Percentiles rank a stretch among this genome's conserved stretches.
Conservation (phyloP, 352 stramenopile genomes). For the Globisporangium nodosum region DNA sequence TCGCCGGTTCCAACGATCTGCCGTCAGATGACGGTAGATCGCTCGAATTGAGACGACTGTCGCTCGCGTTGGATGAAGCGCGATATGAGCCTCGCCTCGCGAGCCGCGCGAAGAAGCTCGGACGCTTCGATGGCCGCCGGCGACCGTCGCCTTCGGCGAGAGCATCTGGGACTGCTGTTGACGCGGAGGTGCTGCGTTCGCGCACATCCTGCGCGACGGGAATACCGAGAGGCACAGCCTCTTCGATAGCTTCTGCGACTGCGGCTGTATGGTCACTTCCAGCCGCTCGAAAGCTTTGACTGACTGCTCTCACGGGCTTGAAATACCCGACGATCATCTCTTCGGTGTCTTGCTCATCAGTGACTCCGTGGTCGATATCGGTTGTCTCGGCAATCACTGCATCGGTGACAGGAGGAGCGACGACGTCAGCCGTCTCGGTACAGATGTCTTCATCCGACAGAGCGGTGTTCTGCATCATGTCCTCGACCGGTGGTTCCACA, state of each 20-base stretch:
- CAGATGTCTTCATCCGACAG: not conserved
- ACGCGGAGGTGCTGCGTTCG: conserved; percentile 3
- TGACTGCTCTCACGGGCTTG: conserved; percentile 7
- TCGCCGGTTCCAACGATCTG: conserved; percentile 6
- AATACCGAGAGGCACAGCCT: conserved; percentile 4
- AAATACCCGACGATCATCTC: conserved; percentile 43
- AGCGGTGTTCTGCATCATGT: not conserved
- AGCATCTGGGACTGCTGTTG: not conserved
- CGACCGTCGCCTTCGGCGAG: not conserved
- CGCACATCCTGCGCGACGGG: conserved; percentile 3
- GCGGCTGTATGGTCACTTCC: not conserved
- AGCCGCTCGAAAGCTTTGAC: not conserved
- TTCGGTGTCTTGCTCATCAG: conserved; percentile 7
- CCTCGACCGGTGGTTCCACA: not conserved
- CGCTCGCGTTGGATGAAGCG: not conserved
- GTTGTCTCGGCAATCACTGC: not conserved
- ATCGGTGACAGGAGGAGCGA: not conserved
- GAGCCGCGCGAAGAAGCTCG: conserved; percentile 16
- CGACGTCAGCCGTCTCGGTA: not conserved
- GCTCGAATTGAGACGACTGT: not conserved
- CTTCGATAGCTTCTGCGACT: not conserved
- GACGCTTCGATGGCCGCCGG: conserved; percentile 13
- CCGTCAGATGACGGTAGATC: conserved; percentile 5
- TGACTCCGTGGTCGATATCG: not conserved
- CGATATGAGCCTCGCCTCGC: conserved; percentile 2